Base-by-base conservation (phyloP, 306 rosid genomes). In the Quercus rubra region DNA sequence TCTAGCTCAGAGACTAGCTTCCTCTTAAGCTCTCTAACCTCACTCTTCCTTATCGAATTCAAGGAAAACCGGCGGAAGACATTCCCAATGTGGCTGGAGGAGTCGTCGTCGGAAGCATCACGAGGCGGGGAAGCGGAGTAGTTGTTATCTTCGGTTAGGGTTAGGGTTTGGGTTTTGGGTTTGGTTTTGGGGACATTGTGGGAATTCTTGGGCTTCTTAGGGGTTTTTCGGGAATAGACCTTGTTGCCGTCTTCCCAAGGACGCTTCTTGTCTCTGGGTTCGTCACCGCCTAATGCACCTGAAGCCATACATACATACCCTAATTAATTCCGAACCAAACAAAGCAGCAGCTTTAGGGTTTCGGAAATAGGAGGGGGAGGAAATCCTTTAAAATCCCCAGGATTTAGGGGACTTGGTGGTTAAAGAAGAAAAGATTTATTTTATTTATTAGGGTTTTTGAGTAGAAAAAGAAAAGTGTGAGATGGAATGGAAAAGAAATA, bases 251-350 rank as follows among this genome's bases (percentile, higher is more conserved):
- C 97, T 54, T 52, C 49, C 54, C 21, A 83, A 77, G 91, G 84
- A 10, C 27, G 72, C 85, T 87, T 84, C 75, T 86, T 91, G 83
- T 83, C 91, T 84, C 73, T 82, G 75, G 75, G 78, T 80, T 90
- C 97, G 43, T 91, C 94, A 56, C 80, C 98, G 70, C 79, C 89
- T 41, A 67, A 71, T 75, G 88, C 88, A 84, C 87, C 97, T 75
- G 97, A 92, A 90, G 97, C 97, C 99, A 94, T 94, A 86, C 93
- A 92, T 88, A 78, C 93, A 85, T 41, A 41, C 46, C 46, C 46
- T 41, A 41, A 41, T 41, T 41, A 41, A 41, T 41, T 41, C 46
- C 46, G 11, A 41, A 41, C 46, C 43, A 41, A 41, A 41, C 46
- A 8, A 8, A 41, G 46, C 11, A 9, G 46, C 46, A 2, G 12